Evolutionary conservation across 495 filamentous ascomycete genomes (phyloP).

Genomic region (Tetracladium marchalianum): DNA sequence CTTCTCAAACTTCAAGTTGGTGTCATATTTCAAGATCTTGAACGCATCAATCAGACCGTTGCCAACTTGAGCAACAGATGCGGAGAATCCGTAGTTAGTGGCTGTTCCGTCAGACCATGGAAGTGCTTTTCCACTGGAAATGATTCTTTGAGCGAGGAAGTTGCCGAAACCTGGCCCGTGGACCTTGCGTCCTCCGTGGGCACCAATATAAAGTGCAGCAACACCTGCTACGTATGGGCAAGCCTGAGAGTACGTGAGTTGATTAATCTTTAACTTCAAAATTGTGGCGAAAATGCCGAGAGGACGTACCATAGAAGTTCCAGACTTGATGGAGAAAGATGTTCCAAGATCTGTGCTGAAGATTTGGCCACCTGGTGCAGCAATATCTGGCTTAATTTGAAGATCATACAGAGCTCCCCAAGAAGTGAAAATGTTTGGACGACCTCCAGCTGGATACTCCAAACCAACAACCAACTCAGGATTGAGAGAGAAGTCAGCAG

Average conservation of each 20-base stretch:
- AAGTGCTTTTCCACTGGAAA: slow-evolving; percentile 28
- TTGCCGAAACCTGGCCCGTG: slow-evolving; percentile 22
- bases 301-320: slow-evolving; percentile 45
- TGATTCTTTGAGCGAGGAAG: neutral
- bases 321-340: slow-evolving; percentile 27
- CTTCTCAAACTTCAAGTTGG: slow-evolving; percentile 25
- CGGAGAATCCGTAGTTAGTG: slow-evolving; percentile 23
- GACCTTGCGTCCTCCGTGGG: slow-evolving; percentile 8
- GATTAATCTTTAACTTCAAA: neutral
- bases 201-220: slow-evolving; percentile 31
- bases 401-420: slow-evolving; percentile 38
- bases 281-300: slow-evolving; percentile 35
- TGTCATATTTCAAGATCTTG: slow-evolving; percentile 30
- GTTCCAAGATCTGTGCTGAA: slow-evolving; percentile 31
- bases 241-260: too few relatives aligned
- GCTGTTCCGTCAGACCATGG: slow-evolving; percentile 31
- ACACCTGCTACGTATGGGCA: slow-evolving; percentile 7
- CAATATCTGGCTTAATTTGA: slow-evolving; percentile 33
- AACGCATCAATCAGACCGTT: slow-evolving; percentile 35
- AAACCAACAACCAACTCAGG: slow-evolving; percentile 18
- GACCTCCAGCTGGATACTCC: slow-evolving; percentile 19
- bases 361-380: slow-evolving; percentile 31
- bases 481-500: slow-evolving; percentile 19
- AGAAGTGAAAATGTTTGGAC: slow-evolving; percentile 29
- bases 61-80: slow-evolving; percentile 36